Evolutionary conservation across 495 filamentous ascomycete genomes (phyloP), one percentile per base, ranked within the genome.

Genomic region (Extremus antarcticus): DNA sequence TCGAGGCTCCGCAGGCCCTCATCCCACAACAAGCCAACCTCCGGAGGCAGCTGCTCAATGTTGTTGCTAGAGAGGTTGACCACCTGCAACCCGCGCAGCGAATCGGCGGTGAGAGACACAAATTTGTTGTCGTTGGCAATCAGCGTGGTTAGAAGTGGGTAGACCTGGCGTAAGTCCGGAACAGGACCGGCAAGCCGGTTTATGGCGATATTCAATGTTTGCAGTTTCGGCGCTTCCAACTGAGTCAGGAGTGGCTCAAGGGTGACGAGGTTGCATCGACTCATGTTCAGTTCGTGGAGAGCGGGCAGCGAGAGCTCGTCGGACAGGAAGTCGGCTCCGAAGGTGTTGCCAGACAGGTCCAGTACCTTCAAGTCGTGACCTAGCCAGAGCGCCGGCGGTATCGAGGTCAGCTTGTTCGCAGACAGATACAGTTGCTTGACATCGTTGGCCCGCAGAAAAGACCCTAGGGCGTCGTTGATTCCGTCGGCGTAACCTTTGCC

Each of bases 61-160:
- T 88, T 83, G 62, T 97, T 97, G 61, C 87, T 88, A 53, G 78
- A 79, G 9, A 88, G 77, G 69, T 95, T 87, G 11, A 94, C 73
- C 0, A 84, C 73, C 56, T 80, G 78, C 56, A 95, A 69, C 0
- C 91, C 91, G 56, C 79, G 78, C 32, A 94, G 78, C 7, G 78
- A 66, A 32, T 90, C 86, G 1, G 88, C 84, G 0, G 83, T 77
- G 19, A 84, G 80, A 45, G 76, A 69, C 41, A 76, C 68, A 24
- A 94, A 73, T 45, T 79, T 76, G 63, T 96, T 96, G 56, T 95
- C 86, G 1, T 83, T 77, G 7, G 83, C 83, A 13, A 86, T 68
- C 39, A 96, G 71, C 0, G 79, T 76, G 0, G 70, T 73, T 20
- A 98, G 69, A 10, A 71, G 75, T 2, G 87, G 86, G 66, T 86